Evolutionary conservation across 1,139 yeast species (phyloP).

Genomic region (Diutina ranongensis): DNA sequence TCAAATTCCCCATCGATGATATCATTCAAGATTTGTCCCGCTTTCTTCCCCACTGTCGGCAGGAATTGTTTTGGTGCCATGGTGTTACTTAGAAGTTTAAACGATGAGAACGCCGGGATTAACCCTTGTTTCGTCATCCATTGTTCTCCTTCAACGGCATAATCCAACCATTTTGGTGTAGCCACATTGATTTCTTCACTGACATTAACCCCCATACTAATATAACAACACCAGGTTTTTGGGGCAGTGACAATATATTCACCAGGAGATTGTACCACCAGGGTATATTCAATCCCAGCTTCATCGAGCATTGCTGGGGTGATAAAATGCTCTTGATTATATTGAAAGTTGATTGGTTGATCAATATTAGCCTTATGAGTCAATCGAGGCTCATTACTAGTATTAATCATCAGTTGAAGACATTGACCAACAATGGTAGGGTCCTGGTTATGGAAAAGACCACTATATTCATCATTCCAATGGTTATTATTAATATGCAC

Average conservation of each 20-base stretch:
- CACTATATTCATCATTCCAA: not conserved
- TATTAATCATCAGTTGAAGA: conserved; percentile 4
- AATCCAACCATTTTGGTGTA: conserved; percentile 43
- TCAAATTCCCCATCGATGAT: conserved; percentile 29
- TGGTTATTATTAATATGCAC: not conserved
- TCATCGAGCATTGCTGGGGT: conserved; percentile 37
- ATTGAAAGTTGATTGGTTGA: not conserved
- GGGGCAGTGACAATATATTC: conserved; percentile 51
- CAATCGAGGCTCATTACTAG: not conserved
- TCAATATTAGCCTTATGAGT: not conserved
- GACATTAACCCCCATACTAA: conserved; percentile 44
- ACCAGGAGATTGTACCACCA: conserved; percentile 46
- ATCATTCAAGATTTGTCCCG: conserved; percentile 20
- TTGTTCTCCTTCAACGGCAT: conserved; percentile 34
- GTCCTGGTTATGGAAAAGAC: not conserved
- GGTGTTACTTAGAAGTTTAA: conserved; percentile 32
- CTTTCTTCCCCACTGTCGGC: conserved; percentile 18
- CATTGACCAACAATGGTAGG: not conserved
- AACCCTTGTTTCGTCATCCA: conserved; percentile 43
- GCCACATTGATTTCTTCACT: conserved; percentile 49
- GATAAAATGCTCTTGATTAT: conserved; percentile 31
- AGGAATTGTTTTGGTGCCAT: conserved; percentile 14
- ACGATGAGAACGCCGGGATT: conserved; percentile 39
- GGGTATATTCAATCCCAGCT: conserved; percentile 34
- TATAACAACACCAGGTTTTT: conserved; percentile 33